Base-by-base conservation (phyloP, 345 rosid genomes). In the Brassica incana region DNA sequence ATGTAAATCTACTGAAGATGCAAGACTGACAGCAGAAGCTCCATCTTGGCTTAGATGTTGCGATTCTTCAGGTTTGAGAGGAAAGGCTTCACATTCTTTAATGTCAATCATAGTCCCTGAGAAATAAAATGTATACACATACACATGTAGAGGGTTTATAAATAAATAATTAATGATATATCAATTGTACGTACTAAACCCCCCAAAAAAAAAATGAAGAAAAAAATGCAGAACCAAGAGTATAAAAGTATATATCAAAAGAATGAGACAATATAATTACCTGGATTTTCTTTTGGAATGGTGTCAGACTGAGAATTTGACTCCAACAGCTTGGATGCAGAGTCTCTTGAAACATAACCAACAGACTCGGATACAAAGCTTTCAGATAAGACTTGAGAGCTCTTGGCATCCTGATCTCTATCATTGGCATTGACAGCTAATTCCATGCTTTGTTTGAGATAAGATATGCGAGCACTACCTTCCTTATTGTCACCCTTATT, bases 281-380 rank as follows among this genome's bases (percentile, higher is more conserved):
- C 90, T 72, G 85, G 78, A 45, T 75, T 81, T 20, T 78, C 72
- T 2, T 38, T 65, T 78, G 65, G 72, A 80, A 67, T 66, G 72
- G 83, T 56, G 84, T 83, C 82, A 32, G 84, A 68, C 48, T 75
- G 77, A 61, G 82, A 35, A 69, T 82, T 77, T 18, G 83, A 77
- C 62, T 45, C 85, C 29, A 27, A 61, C 71, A 75, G 71, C 81
- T 87, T 77, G 69, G 82, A 81, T 65, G 61, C 72, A 14, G 75
- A 12, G 66, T 48, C 73, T 72, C 27, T 81, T 25, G 75, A 80
- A 11, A 65, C 80, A 23, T 67, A 65, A 3, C 66, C 81, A 76
- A 29, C 80, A 18, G 79, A 63, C 3, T 81, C 56, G 6, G 82
- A 71, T 59, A 33, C 78, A 74, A 76, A 40, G 52, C 38, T 80